These are phyloP conservation scores for Carex kokanica DNA, from an alignment of 176 grass and related monocot genomes.

Conservation along the genomic window DNA sequence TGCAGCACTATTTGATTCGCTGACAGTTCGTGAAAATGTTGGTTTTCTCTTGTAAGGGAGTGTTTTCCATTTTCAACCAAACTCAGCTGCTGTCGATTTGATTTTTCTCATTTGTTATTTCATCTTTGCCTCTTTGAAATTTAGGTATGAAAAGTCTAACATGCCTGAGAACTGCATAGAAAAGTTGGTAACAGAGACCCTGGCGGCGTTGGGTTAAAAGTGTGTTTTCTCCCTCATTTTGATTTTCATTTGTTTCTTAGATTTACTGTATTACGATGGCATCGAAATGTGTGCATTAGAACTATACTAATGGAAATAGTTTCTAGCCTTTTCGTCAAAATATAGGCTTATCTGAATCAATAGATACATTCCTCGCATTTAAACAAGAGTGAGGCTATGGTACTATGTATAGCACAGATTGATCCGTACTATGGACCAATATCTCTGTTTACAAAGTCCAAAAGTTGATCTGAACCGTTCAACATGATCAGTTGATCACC, in stretches of 20 bases:
- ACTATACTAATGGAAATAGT: background rate
- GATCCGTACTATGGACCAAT: too few relatives aligned
- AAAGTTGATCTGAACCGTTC: too few relatives aligned
- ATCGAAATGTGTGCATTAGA: background rate
- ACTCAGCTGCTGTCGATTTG: slow-evolving; percentile 3
- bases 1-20: slow-evolving; percentile 91
- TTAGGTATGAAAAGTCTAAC: slow-evolving; percentile 91
- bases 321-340: background rate
- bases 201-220: slow-evolving; percentile 85
- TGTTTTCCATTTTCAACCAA: slow-evolving; percentile 25
- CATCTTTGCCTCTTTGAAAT: slow-evolving; percentile 2
- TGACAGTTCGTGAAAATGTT: slow-evolving; percentile 94
- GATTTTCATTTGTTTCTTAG: background rate
- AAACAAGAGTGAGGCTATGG: too few relatives aligned
- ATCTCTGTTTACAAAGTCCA: too few relatives aligned
- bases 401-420: too few relatives aligned
- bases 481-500: too few relatives aligned
- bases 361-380: background rate
- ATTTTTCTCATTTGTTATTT: slow-evolving; percentile 30
- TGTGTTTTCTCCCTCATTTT: slow-evolving; percentile 30
- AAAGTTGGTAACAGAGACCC: slow-evolving; percentile 74
- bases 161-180: slow-evolving; percentile 59
- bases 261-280: background rate
- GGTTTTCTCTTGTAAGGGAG: slow-evolving; percentile 90
- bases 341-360: background rate